Percentiles rank a stretch among this genome's conserved stretches.
phyloP scores from a whole-genome alignment of 2,329 filamentous ascomycete genomes.

The Tolypocladium tundrense region DNA sequence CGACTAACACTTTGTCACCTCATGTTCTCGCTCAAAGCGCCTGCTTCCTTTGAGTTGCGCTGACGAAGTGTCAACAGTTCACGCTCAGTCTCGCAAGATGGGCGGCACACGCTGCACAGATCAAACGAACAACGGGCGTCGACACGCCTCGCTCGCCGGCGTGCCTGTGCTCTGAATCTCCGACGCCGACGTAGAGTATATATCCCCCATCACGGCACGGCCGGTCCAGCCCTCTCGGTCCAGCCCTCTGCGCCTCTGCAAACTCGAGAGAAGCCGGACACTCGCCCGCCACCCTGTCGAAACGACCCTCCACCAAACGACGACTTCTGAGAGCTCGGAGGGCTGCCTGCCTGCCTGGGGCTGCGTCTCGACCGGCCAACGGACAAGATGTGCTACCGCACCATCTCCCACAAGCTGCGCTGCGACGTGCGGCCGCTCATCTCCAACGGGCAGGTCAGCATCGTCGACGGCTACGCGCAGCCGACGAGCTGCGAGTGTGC shows the following conservation, averaged over 20 bases:
- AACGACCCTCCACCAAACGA: neutral
- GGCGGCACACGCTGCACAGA: neutral
- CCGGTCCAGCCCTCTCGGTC: neutral
- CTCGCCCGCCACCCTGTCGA: too few species aligned
- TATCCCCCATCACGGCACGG: neutral
- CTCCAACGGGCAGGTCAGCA: slow-evolving; percentile 10
- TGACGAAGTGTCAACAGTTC: neutral
- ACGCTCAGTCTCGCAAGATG: neutral
- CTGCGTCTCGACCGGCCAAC: neutral
- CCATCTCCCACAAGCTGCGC: slow-evolving; percentile 14
- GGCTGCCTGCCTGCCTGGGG: neutral
- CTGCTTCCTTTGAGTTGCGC: neutral
- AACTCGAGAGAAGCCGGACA: neutral
- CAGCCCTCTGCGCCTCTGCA: neutral
- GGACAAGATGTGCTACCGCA: slow-evolving; percentile 13
- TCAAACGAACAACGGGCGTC: neutral
- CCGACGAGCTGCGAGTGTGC: slow-evolving; percentile 11
- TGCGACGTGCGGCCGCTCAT: slow-evolving; percentile 19
- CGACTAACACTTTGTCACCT: neutral
- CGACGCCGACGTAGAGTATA: neutral
- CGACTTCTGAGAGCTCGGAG: neutral
- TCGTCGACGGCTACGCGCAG: slow-evolving; percentile 13
- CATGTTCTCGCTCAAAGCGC: neutral
- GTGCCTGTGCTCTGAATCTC: neutral
- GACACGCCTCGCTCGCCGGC: neutral